These are phyloP conservation scores for Westerdykella ornata DNA, from an alignment of 2,329 filamentous ascomycete species.

Conservation along the genomic window DNA sequence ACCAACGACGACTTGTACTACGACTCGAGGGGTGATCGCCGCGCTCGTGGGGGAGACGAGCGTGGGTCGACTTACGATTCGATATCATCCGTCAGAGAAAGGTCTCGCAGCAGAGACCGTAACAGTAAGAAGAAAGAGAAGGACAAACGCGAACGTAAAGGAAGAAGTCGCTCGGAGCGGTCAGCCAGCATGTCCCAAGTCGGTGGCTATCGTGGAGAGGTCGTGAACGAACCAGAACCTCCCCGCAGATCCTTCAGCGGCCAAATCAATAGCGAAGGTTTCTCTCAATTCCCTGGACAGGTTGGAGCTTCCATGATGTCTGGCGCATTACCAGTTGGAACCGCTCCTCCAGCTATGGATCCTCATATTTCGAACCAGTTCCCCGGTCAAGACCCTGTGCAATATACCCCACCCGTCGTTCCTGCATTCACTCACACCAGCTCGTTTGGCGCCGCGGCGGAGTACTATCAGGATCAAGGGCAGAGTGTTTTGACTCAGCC, in stretches of 20 bases:
- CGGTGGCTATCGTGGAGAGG: constrained; percentile 26
- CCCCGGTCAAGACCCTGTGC: constrained; percentile 50
- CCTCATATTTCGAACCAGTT: constrained; percentile 53
- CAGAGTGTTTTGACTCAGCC: constrained; percentile 55
- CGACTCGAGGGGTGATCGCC: constrained; percentile 21
- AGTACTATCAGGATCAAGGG: constrained; percentile 58
- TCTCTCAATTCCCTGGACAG: constrained; percentile 33
- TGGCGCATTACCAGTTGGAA: constrained; percentile 25
- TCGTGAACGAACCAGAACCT: constrained; percentile 24
- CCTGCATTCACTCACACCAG: constrained; percentile 33
- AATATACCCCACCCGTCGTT: constrained; percentile 42
- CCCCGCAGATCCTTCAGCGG: constrained; percentile 22
- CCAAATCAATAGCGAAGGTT: constrained; percentile 26
- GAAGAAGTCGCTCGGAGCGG: constrained; percentile 27
- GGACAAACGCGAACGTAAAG: constrained; percentile 21
- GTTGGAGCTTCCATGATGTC: constrained; percentile 31
- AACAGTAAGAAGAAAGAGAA: constrained; percentile 26
- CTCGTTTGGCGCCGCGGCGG: constrained; percentile 50
- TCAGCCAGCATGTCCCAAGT: constrained; percentile 22
- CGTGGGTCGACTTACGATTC: constrained; percentile 26
- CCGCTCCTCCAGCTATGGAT: constrained; percentile 33
- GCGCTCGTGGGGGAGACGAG: constrained; percentile 22
- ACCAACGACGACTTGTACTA: constrained; percentile 31
- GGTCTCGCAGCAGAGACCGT: constrained; percentile 27
- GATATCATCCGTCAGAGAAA: constrained; percentile 23